Evolutionary conservation across 2,329 filamentous ascomycete genomes (phyloP), one percentile per base, ranked within the genome.

Genomic region (Rhexocercosporidium sp.): DNA sequence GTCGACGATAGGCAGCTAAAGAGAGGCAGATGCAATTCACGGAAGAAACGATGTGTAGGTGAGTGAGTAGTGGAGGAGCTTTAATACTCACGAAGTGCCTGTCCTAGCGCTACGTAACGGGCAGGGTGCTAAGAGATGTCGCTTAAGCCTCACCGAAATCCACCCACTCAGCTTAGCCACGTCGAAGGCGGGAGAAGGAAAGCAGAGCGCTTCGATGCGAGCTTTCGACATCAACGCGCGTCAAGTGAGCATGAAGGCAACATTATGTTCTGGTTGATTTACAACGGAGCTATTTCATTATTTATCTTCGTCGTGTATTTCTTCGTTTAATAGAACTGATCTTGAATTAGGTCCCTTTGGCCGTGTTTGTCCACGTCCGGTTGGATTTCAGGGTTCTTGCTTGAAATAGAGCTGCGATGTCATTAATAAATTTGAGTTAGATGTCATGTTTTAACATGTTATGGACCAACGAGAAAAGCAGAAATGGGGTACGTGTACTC

Each of bases 31-130:
- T 69, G 51, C 56, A 53, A 64, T 66, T 64, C 56, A 68, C 59
- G 34, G 59, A 59, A 44, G 31, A 62, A n/a, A 65, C 29, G 44
- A 51, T 54, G 22, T 20, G 31, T 37, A 18, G n/a, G n/a, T n/a
- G n/a, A n/a, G n/a, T n/a, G n/a, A 25, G 14, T 37, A 39, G 59
- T n/a, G 44, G 11, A 34, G 47, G 49, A 61, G 53, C 39, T 65
- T 57, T 59, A 34, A 59, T 60, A 31, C 47, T 54, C 22, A n/a
- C n/a, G 22, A 47, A 63, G 54, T 65, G 66, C 46, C 56, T 31
- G 51, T n/a, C 44, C 44, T 59, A 14, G 46, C 47, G 59, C 61
- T 59, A 69, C 62, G 66, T 69, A 65, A 69, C 62, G 59, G 66
- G 62, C 59, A 51, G 61, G 53, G 53, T 46, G 63, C 59, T 57